These are phyloP conservation scores for Kurtzmaniella quercitrusa DNA, from an alignment of 1,139 yeast species.

Conservation along the genomic window DNA sequence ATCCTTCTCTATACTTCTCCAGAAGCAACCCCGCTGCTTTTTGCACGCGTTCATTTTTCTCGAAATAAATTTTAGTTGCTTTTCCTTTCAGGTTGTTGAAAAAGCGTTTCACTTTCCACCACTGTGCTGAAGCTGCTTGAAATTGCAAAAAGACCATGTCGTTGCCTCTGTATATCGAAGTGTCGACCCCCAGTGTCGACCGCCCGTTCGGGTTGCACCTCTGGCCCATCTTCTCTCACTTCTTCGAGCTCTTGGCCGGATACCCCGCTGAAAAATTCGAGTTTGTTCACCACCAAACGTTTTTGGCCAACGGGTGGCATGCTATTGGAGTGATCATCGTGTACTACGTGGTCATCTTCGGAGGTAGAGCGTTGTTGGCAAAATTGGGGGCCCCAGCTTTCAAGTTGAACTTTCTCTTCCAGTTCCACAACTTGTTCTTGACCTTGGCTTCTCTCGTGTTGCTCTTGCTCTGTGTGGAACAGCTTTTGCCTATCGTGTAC, in stretches of 20 bases:
- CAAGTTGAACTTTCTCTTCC: conserved; percentile 55
- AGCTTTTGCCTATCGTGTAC: conserved; percentile 74
- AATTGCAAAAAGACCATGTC: neutral
- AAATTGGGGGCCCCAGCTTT: conserved; percentile 56
- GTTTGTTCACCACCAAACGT: conserved; percentile 63
- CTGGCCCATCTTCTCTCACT: conserved; percentile 79
- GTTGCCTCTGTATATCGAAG: conserved; percentile 9
- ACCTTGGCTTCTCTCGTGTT: conserved; percentile 67
- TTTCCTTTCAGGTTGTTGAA: too few species aligned
- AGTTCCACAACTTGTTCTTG: conserved; percentile 74
- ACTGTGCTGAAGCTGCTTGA: too few species aligned
- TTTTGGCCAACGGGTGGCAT: conserved; percentile 63
- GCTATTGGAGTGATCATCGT: conserved; percentile 60
- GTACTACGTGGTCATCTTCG: conserved; percentile 79
- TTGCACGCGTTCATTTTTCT: too few species aligned
- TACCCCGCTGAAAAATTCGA: conserved; percentile 71
- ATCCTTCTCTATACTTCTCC: too few species aligned
- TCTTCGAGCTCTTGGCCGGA: conserved; percentile 49
- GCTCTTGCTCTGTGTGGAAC: conserved; percentile 72
- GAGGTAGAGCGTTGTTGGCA: conserved; percentile 57
- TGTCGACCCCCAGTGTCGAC: conserved; percentile 56
- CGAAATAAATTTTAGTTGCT: too few species aligned
- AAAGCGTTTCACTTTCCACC: too few species aligned
- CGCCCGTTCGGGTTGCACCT: conserved; percentile 86
- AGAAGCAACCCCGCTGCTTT: too few species aligned